Conservation (phyloP, 768 basidiomycete species). For the Lactarius pseudohatsudake region DNA sequence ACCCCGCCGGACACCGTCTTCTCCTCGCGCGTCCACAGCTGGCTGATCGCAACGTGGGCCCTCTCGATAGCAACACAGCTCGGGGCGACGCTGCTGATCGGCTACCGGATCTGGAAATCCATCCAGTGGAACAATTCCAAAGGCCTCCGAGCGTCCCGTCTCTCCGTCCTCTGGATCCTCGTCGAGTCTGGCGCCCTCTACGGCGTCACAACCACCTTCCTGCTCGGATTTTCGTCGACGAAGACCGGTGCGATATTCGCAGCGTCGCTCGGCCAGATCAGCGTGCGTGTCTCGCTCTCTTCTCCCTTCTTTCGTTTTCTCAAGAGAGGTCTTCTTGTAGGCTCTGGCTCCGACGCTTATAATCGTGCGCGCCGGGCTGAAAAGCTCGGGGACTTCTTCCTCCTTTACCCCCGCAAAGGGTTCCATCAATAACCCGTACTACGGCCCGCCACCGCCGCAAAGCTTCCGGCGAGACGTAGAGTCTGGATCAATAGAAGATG, state of each 20-base stretch:
- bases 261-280: slow-evolving; percentile 20
- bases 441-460: not conserved
- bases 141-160: slow-evolving; percentile 1
- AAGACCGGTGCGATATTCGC: slow-evolving; percentile 12
- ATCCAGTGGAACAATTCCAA: not conserved
- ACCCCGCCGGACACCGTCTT: slow-evolving; percentile 1
- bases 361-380: slow-evolving; percentile 17
- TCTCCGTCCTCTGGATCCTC: slow-evolving; percentile 21
- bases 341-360: slow-evolving; percentile 21
- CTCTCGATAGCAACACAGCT: slow-evolving; percentile 25
- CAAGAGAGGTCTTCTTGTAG: not conserved
- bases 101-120: slow-evolving; percentile 15
- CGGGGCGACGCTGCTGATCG: slow-evolving; percentile 21
- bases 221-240: slow-evolving; percentile 19
- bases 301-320: not conserved
- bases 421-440: not conserved
- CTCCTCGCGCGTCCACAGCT: not conserved
- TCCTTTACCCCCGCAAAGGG: slow-evolving; percentile 1
- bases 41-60: slow-evolving; percentile 17
- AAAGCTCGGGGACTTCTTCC: not conserved
- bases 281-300: slow-evolving; percentile 1
- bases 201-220: slow-evolving; percentile 7
- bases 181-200: slow-evolving; percentile 26
- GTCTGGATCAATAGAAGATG: not conserved
- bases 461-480: not conserved